These are phyloP conservation scores for Mycena chlorophos DNA, from an alignment of 768 basidiomycete species.

Conservation along the genomic window DNA sequence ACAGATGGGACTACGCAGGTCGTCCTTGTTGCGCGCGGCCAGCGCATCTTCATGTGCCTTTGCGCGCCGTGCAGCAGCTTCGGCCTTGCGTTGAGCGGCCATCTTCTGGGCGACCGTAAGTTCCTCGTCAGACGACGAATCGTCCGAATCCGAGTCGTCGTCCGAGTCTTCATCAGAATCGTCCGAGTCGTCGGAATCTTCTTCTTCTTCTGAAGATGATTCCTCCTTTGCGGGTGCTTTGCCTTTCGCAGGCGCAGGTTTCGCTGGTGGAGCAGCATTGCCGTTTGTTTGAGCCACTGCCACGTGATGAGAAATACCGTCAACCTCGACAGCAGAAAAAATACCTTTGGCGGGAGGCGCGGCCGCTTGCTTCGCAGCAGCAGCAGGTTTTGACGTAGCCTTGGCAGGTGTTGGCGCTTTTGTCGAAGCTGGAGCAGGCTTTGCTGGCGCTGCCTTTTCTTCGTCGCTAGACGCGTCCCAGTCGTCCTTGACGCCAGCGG, in stretches of 20 bases:
- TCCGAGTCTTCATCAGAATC: slow-evolving; percentile 54
- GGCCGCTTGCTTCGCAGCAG: slow-evolving; percentile 21
- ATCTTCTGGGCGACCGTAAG: slow-evolving; percentile 67
- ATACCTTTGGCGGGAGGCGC: slow-evolving; percentile 19
- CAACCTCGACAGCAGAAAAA: not conserved
- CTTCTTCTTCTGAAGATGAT: slow-evolving; percentile 36
- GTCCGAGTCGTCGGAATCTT: slow-evolving; percentile 49
- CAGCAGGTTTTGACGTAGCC: slow-evolving; percentile 27
- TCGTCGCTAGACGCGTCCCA: slow-evolving; percentile 57
- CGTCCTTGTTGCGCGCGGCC: slow-evolving; percentile 82
- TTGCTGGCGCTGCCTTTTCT: slow-evolving; percentile 34
- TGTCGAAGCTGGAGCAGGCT: slow-evolving; percentile 28
- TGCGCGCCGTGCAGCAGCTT: slow-evolving; percentile 77
- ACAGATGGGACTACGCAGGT: slow-evolving; percentile 94
- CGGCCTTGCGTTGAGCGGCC: slow-evolving; percentile 72
- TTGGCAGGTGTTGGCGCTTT: slow-evolving; percentile 17
- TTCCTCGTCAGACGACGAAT: slow-evolving; percentile 59
- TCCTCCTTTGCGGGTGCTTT: slow-evolving; percentile 25
- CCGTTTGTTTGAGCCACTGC: slow-evolving; percentile 9
- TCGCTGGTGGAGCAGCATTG: slow-evolving; percentile 24
- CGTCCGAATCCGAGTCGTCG: slow-evolving; percentile 47
- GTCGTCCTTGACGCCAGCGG: slow-evolving; percentile 39
- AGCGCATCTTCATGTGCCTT: slow-evolving; percentile 84
- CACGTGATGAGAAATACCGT: not conserved
- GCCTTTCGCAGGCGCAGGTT: slow-evolving; percentile 15